A percentile compares a stretch with the other conserved stretches of the same genome.
These are phyloP conservation scores for Barnettozyma sp. DNA, from an alignment of 805 yeast species.

Conservation along the genomic window DNA sequence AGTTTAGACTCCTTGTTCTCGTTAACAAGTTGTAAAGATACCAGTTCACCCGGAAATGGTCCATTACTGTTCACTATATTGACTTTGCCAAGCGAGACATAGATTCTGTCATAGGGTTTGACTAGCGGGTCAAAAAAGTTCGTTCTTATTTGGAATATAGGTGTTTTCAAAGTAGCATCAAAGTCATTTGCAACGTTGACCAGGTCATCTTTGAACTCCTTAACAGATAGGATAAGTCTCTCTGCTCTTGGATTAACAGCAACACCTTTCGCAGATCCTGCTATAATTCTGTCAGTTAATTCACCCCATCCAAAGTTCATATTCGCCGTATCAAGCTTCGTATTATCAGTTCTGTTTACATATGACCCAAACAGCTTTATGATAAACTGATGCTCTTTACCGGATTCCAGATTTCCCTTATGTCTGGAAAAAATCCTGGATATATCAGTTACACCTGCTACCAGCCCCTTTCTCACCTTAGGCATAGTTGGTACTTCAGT, in stretches of 20 bases:
- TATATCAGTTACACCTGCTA: constrained; percentile 84
- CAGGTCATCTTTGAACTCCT: constrained; percentile 55
- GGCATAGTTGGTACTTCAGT: constrained; percentile 26
- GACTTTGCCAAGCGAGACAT: constrained; percentile 50
- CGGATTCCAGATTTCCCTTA: constrained; percentile 51
- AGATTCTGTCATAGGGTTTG: constrained; percentile 51
- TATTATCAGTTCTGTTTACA: constrained; percentile 33
- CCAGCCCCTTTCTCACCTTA: constrained; percentile 59
- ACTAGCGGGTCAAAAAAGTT: constrained; percentile 59
- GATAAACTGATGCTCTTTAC: constrained; percentile 63
- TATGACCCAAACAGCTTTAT: constrained; percentile 69
- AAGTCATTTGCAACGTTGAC: constrained; percentile 27
- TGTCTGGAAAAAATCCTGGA: constrained; percentile 67
- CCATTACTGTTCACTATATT: constrained; percentile 23
- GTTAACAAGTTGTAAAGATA: constrained; percentile 44
- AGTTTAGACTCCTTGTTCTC: constrained; percentile 45
- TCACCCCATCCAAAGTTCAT: constrained; percentile 85
- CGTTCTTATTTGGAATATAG: constrained; percentile 60
- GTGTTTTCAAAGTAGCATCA: constrained; percentile 35
- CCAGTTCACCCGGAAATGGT: constrained; percentile 26
- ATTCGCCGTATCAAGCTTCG: constrained; percentile 31
- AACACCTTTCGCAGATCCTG: constrained; percentile 68
- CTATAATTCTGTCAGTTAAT: constrained; percentile 65
- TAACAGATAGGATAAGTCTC: constrained; percentile 57
- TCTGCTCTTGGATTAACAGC: constrained; percentile 81